Percentiles rank a stretch among this genome's conserved stretches.
Evolutionary conservation across 768 basidiomycete species (phyloP).

Genomic region (Chalciporus sphaerocephalus): DNA sequence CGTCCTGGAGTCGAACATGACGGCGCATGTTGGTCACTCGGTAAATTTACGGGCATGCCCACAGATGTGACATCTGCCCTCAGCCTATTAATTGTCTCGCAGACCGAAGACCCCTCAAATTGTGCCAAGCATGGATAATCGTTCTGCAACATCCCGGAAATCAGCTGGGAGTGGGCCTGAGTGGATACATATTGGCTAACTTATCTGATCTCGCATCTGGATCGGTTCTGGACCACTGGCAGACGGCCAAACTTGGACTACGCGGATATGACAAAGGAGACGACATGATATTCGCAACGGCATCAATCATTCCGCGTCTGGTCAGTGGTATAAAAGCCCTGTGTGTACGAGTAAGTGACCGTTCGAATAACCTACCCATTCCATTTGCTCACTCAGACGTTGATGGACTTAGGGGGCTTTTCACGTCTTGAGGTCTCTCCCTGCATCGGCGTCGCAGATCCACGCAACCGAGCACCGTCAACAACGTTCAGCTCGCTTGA

Average conservation of each 20-base stretch:
- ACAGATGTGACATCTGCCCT: too few species aligned
- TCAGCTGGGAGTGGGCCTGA: constrained; percentile 3
- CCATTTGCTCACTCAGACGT: constrained; percentile 2
- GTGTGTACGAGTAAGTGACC: constrained; percentile 9
- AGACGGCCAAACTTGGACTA: neutral
- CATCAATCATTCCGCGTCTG: neutral
- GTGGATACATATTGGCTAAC: neutral
- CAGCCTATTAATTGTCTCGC: constrained; percentile 9
- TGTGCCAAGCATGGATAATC: constrained; percentile 12
- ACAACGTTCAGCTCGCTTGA: constrained; percentile 23
- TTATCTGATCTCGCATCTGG: constrained; percentile 6
- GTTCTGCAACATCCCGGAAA: neutral
- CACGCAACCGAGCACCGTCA: constrained; percentile 30
- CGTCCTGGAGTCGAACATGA: neutral
- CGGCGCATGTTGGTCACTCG: constrained; percentile 4
- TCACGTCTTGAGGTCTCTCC: constrained; percentile 16
- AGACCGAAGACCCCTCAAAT: constrained; percentile 3
- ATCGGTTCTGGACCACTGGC: constrained; percentile 5
- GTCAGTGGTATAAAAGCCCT: constrained; percentile 16
- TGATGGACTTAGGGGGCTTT: constrained; percentile 6
- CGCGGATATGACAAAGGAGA: constrained; percentile 3
- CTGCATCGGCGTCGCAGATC: constrained; percentile 33
- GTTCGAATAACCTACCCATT: constrained; percentile 4
- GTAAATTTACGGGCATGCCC: neutral
- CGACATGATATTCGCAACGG: neutral